Conservation (phyloP, 257 asterid genomes). For the Solanum etuberosum region DNA sequence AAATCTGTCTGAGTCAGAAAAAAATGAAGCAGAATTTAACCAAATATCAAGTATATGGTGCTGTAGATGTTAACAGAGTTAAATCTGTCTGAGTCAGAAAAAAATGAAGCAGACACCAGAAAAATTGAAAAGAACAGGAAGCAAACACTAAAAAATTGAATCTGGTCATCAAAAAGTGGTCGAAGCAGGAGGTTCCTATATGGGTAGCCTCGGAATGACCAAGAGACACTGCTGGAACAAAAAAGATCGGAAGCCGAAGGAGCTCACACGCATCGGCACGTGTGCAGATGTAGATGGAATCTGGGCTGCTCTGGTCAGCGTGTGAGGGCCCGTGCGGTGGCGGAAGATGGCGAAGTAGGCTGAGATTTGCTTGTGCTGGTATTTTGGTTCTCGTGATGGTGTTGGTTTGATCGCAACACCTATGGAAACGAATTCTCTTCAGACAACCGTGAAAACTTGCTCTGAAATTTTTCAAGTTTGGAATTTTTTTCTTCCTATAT, state of each 20-base stretch:
- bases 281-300: background rate
- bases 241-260: background rate
- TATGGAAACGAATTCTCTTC: background rate
- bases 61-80: background rate
- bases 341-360: background rate
- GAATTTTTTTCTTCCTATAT: background rate
- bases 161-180: background rate
- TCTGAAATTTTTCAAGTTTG: background rate
- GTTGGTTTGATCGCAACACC: background rate
- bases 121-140: background rate
- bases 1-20: background rate
- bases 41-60: background rate
- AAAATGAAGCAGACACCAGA: background rate
- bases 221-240: background rate
- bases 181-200: background rate
- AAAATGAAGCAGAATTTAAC: background rate
- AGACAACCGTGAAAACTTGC: background rate
- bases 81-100: background rate
- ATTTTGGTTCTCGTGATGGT: background rate
- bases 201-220: background rate
- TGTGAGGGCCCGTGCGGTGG: background rate
- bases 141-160: background rate
- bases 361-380: background rate
- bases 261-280: background rate
- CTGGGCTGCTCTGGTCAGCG: background rate